A percentile compares a stretch with the other conserved stretches of the same genome.
These are phyloP conservation scores for Setaria italica DNA, from an alignment of 202 grass and related monocot genomes.

Conservation along the genomic window DNA sequence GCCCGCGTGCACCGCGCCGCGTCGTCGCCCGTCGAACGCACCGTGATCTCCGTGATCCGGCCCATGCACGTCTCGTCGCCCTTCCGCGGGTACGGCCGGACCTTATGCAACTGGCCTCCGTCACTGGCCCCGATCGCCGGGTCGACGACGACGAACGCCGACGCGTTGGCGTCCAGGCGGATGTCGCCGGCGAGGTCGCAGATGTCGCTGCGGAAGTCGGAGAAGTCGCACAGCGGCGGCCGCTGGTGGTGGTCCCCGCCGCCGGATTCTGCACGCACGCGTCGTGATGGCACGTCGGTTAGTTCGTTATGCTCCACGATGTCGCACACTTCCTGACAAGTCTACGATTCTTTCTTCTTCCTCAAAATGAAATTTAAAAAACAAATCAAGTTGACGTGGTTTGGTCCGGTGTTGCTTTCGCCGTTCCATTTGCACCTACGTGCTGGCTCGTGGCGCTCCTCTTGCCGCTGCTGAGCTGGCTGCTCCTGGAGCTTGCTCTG, in stretches of 20 bases:
- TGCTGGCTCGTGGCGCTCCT: slow-evolving; percentile 4
- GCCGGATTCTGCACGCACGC: background rate
- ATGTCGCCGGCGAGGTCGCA: slow-evolving; percentile 77
- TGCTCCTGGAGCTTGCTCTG: slow-evolving; percentile 26
- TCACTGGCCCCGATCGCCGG: background rate
- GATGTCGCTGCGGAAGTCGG: slow-evolving; percentile 60
- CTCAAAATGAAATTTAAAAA: background rate
- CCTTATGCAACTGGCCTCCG: slow-evolving; percentile 28
- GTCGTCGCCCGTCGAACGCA: slow-evolving; percentile 28
- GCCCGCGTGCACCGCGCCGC: slow-evolving; percentile 29
- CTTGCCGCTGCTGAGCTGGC: background rate
- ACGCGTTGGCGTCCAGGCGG: slow-evolving; percentile 65
- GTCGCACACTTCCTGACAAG: slow-evolving; percentile 2
- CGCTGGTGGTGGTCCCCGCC: background rate
- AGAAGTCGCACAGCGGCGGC: slow-evolving; percentile 62
- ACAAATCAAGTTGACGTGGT: background rate
- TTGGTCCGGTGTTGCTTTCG: slow-evolving; percentile 27
- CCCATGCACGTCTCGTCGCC: slow-evolving; percentile 63
- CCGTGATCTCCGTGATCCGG: slow-evolving; percentile 54
- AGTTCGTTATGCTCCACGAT: background rate
- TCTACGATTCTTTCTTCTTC: background rate
- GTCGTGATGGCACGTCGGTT: slow-evolving; percentile 11
- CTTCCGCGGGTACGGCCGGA: slow-evolving; percentile 78
- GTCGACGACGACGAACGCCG: slow-evolving; percentile 54
- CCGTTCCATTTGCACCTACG: slow-evolving; percentile 28